These are phyloP conservation scores for Cryptosporidium baileyi DNA, from an alignment of 169 alveolate genomes.

Conservation along the genomic window DNA sequence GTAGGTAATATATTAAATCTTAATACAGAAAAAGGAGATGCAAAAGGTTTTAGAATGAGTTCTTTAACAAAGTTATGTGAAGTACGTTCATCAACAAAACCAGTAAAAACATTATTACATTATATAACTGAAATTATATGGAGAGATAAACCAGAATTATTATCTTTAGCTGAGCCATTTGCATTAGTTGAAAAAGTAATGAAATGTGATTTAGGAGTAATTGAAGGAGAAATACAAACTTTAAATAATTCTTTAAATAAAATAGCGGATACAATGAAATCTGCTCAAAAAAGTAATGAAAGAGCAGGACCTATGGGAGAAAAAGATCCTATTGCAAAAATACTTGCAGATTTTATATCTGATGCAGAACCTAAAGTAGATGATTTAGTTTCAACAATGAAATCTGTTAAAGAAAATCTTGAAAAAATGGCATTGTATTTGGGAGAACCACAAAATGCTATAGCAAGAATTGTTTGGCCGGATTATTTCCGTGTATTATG, in stretches of 20 bases:
- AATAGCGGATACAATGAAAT: conserved; percentile 68
- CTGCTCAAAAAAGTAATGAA: conserved; percentile 74
- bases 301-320: conserved; percentile 74
- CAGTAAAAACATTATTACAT: conserved; percentile 85
- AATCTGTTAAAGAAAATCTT: conserved; percentile 75
- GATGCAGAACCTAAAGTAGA: conserved; percentile 80
- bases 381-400: conserved; percentile 72
- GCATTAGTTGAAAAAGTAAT: conserved; percentile 71
- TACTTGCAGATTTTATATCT: conserved; percentile 72
- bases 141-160: conserved; percentile 72
- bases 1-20: conserved; percentile 85
- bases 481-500: conserved; percentile 84
- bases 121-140: conserved; percentile 81
- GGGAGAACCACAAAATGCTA: conserved; percentile 87
- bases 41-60: conserved; percentile 87
- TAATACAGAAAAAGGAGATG: conserved; percentile 88
- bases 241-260: conserved; percentile 50
- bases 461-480: conserved; percentile 81
- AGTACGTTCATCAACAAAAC: conserved; percentile 86
- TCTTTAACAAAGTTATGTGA: conserved; percentile 84
- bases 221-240: conserved; percentile 71
- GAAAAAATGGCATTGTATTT: conserved; percentile 80
- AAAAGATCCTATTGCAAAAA: conserved; percentile 73
- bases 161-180: conserved; percentile 65
- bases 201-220: conserved; percentile 68